A percentile compares a stretch with the other conserved stretches of the same genome.
phyloP scores from a whole-genome alignment of 1,284 basidiomycete species.

The Puccinia sorghi region DNA sequence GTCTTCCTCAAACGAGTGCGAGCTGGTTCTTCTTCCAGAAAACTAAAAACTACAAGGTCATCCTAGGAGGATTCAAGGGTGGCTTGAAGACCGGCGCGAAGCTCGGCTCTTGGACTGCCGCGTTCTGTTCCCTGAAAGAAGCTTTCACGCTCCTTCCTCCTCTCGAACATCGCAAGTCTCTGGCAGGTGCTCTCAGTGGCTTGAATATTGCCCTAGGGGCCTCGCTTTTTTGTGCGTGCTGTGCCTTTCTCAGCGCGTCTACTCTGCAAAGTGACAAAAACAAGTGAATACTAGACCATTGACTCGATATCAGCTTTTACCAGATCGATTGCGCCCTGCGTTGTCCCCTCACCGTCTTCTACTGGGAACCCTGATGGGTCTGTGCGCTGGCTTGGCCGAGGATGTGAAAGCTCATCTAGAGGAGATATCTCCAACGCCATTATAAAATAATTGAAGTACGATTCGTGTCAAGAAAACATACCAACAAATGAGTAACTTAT shows the following conservation, averaged over 20 bases:
- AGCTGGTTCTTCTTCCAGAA: slow-evolving; percentile 46
- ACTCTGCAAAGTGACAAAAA: not conserved
- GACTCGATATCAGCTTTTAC: not conserved
- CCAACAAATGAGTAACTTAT: not conserved
- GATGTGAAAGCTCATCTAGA: slow-evolving; percentile 26
- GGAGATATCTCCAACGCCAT: not conserved
- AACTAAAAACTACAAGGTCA: slow-evolving; percentile 42
- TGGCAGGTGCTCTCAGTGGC: slow-evolving; percentile 35
- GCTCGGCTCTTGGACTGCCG: slow-evolving; percentile 32
- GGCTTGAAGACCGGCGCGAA: slow-evolving; percentile 24
- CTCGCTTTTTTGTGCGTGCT: slow-evolving; percentile 22
- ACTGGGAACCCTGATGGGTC: slow-evolving; percentile 30
- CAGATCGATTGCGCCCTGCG: slow-evolving; percentile 33
- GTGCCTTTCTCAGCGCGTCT: not conserved
- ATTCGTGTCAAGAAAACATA: not conserved
- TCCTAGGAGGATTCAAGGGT: slow-evolving; percentile 44
- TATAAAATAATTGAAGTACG: not conserved
- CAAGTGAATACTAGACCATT: not conserved
- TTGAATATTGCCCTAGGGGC: slow-evolving; percentile 24
- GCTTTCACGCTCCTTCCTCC: not conserved
- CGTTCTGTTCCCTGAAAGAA: slow-evolving; percentile 32
- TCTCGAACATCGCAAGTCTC: not conserved
- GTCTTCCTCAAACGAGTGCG: slow-evolving; percentile 22
- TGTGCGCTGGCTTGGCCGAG: slow-evolving; percentile 35
- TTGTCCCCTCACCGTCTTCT: slow-evolving; percentile 27